phyloP scores from a whole-genome alignment of 257 asterid genomes.

The Przewalskia tangutica region DNA sequence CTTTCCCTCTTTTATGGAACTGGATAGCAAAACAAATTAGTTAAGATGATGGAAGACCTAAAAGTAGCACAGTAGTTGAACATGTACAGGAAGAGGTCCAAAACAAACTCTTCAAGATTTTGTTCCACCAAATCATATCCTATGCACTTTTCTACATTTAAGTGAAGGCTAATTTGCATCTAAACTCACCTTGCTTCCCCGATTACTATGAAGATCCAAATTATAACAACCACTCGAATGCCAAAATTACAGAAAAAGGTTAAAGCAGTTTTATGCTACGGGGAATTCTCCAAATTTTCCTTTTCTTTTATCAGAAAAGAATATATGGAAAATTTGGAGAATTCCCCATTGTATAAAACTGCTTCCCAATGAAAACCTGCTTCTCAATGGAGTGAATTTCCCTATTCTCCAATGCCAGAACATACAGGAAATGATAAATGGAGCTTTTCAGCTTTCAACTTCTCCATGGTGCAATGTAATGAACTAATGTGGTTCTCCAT shows the following conservation, averaged over 20 bases:
- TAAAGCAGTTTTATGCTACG: neutral
- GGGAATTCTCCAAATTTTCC: neutral
- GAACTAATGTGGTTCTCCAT: neutral
- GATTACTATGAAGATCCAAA: neutral
- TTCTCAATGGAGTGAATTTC: neutral
- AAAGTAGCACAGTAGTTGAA: neutral
- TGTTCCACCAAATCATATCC: neutral
- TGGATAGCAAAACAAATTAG: neutral
- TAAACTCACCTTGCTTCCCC: neutral
- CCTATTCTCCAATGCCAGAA: neutral
- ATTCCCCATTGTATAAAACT: neutral
- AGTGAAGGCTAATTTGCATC: neutral
- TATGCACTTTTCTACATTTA: neutral
- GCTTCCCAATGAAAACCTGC: neutral
- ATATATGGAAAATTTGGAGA: neutral
- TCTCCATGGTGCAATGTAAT: neutral
- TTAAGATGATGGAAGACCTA: neutral
- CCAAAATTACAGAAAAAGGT: neutral
- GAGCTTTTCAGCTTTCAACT: neutral
- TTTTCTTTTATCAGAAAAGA: neutral
- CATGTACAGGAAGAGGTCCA: neutral
- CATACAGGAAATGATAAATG: neutral
- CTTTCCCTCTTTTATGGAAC: neutral
- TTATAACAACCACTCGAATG: neutral
- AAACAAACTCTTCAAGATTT: neutral